Base-by-base conservation (phyloP, 1,284 basidiomycete species). In the Leccinum proliferum region DNA sequence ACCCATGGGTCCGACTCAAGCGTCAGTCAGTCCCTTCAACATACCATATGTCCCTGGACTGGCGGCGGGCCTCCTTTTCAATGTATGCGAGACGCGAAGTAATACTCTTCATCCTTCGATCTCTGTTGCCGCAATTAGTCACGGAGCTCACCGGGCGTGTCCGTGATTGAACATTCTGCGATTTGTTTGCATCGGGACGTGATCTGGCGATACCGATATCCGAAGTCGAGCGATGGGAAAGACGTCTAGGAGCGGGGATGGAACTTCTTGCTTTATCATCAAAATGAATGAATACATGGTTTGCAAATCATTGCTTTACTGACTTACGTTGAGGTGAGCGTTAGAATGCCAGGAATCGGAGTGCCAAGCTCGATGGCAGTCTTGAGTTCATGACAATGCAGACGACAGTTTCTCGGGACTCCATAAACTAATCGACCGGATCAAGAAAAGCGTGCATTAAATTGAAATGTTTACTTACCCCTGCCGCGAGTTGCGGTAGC, bases 341-440 rank as follows among this genome's bases (percentile, higher is more conserved):
- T 95, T 62, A 99, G 83, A 69, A 98, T 86, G 72, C 93, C 93
- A 72, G 93, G 94, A 70, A 99, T 94, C 32, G 95, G 92, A 57
- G 88, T 88, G 67, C 97, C 97, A 68, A 98, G 88, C 73, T 97
- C 92, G 64, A 99, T 80, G 48, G 97, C 97, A 15, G 94, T 97
- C 81, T 94, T 21, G 96, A 96, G 68, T 82, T 94, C 95, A 98
- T 99, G 67, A 98, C 84, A 57, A 99, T 88, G 72, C 98, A 96
- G n/a, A 98, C 93, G 80, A 96, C 97, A 67, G 91, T 92, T 66
- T 96, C 96, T 79, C 97, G 94, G 34, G 94, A 88, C 78, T 99
- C 96, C 96, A 99, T 96, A 79, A 96, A 96, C 86, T 90, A 60
- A 59, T 60, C 9, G 39, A 57, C 53, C 60, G 70, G 66, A 58